Conservation (phyloP, 306 rosid genomes). For the Castanea sativa region DNA sequence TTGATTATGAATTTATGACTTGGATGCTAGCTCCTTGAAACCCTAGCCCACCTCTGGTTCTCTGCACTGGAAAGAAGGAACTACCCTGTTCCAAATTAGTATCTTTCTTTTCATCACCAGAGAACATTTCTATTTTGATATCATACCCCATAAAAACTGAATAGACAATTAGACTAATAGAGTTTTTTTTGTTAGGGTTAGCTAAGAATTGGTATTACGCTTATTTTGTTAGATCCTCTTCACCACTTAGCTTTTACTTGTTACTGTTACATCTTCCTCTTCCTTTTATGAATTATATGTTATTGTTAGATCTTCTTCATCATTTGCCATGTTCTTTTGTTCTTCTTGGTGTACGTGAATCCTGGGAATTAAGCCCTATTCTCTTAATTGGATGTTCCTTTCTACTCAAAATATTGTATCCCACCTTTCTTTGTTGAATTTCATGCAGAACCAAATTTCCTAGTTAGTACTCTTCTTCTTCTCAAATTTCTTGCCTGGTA, state of each 20-base stretch:
- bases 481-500: too few species aligned
- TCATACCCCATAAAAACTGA: neutral
- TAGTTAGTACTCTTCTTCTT: neutral
- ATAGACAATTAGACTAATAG: neutral
- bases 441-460: neutral
- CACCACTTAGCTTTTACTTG: neutral
- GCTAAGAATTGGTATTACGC: neutral
- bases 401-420: neutral
- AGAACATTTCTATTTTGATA: constrained; percentile 15
- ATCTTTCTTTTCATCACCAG: constrained; percentile 11
- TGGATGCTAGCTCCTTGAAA: constrained; percentile 58
- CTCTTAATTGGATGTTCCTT: neutral
- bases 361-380: neutral
- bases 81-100: constrained; percentile 26
- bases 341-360: neutral
- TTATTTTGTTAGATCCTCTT: neutral
- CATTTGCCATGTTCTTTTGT: neutral
- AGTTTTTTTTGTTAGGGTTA: neutral
- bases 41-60: constrained; percentile 51
- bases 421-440: neutral
- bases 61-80: constrained; percentile 24
- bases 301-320: neutral
- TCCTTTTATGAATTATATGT: neutral
- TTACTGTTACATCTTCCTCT: neutral
- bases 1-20: constrained; percentile 32